Base-by-base conservation (phyloP, 2,329 filamentous ascomycete genomes). In the Paramyrothecium sp. region DNA sequence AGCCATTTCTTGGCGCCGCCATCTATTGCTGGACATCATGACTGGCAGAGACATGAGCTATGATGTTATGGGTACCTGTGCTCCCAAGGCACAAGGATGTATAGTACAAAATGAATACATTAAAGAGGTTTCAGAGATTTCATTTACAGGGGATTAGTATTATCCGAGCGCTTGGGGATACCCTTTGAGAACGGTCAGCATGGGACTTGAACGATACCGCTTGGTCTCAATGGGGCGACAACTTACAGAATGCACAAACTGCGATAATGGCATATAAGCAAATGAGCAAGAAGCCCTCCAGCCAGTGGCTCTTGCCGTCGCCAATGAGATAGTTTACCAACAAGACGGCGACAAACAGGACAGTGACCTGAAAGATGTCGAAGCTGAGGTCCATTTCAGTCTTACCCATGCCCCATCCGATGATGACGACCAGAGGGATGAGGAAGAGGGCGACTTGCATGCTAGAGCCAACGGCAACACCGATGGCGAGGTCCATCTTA, bases 321-420 rank as follows among this genome's bases (percentile, higher is more conserved):
- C 88, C 81, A 52, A 96, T 91, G 48, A 96, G 75, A 69, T 96
- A 96, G 70, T 96, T 96, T 57, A 93, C 90, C 34, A 96, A 81
- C 47, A 96, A 84, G 0, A 91, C 90, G 2, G 91, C 87, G 13
- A 95, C 90, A 64, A 96, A 96, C 46, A 96, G 77, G 46, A 90
- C 88, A 21, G 92, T 89, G 16, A 97, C 88, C 75, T 97, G 91
- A 78, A 97, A 97, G 1, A 87, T 87, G 68, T 96, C 91, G 70
- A 97, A 95, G 71, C 89, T 89, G 5, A 96, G 82, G 20, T 87
- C 91, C 91, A 94, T 94, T 1, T 86, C 80, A 60, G 88, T 86
- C 60, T 83, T 72, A 41, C 77, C 83, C 81, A 92, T 86, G 61
- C 86, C 87, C 90, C 90, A 94, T 55, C 90, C 90, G 38, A 93